Conservation (phyloP, 2,329 filamentous ascomycete species). For the Penicillium thymicola region DNA sequence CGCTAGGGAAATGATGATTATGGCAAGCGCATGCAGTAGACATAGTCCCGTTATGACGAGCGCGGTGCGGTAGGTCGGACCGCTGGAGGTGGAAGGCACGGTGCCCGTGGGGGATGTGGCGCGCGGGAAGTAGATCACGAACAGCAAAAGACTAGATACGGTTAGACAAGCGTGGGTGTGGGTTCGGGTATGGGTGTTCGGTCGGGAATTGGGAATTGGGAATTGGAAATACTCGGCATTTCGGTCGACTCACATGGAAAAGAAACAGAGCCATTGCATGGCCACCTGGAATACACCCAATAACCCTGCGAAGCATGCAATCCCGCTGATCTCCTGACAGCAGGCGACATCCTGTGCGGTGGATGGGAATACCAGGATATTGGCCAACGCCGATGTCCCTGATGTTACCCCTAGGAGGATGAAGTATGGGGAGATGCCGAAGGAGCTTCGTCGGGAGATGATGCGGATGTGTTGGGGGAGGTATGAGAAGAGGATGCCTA, state of each 20-base stretch:
- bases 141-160: slow-evolving; percentile 72
- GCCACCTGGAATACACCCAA: slow-evolving; percentile 89
- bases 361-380: slow-evolving; percentile 83
- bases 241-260: slow-evolving; percentile 67
- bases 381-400: slow-evolving; percentile 82
- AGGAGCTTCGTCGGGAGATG: slow-evolving; percentile 76
- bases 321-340: slow-evolving; percentile 74
- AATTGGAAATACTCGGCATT: not conserved
- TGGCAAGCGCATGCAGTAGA: slow-evolving; percentile 69
- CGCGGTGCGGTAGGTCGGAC: slow-evolving; percentile 73
- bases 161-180: not conserved
- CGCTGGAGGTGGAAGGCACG: slow-evolving; percentile 41
- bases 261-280: slow-evolving; percentile 88
- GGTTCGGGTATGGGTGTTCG: not conserved
- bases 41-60: slow-evolving; percentile 70
- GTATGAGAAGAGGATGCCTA: slow-evolving; percentile 90
- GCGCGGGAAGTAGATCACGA: slow-evolving; percentile 87
- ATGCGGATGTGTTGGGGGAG: slow-evolving; percentile 93
- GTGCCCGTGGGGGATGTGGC: slow-evolving; percentile 46
- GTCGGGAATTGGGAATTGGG: not conserved
- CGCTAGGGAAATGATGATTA: slow-evolving; percentile 62
- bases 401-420: slow-evolving; percentile 91
- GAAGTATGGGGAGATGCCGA: slow-evolving; percentile 94
- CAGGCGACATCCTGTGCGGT: slow-evolving; percentile 81
- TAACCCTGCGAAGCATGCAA: slow-evolving; percentile 80